Base-by-base conservation (phyloP, 169 alveolate species). In the Plasmodium vivax region DNA sequence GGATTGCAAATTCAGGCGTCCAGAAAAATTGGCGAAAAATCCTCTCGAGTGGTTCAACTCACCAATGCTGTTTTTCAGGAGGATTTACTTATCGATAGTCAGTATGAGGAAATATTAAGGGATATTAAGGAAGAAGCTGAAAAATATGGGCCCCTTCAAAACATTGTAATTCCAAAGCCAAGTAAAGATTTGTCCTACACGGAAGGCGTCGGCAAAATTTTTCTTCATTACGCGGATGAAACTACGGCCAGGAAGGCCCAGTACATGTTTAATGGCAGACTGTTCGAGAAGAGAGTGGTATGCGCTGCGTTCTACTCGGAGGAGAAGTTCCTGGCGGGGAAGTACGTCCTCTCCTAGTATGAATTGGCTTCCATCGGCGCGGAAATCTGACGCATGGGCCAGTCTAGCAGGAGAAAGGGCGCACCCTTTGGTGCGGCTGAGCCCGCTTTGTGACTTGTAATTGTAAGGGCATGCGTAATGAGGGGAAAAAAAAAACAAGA, bases 221-320 rank as follows among this genome's bases (percentile, higher is more conserved):
- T 97, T 80, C 91, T 97, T 85, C 94, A 93, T 80, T 97, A 94
- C 79, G 92, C 68, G 3, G 98, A 97, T 93, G 98, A 95, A 73
- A 85, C 96, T 38, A 90, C 98, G n/a, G 97, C 98, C 45, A 93
- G 98, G 74, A 95, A 95, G 92, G 98, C 98, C n/a, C 98, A 97
- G 85, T 92, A 93, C 80, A 97, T 97, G 98, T 81, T 97, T 87
- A 97, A 97, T 93, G 98, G 98, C 0, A 84, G 98, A 32, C 92
- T 95, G 7, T 97, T 97, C 43, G 98, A 97, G 96, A 97, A 96
- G 68, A 96, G 98, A 68, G 98, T 97, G 10, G 98, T 97, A 74
- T 97, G 98, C 77, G 98, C 98, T 47, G 98, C 98, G n/a, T 97
- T 97, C 84, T 97, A 93, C 83, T 98, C 98, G 12, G 96, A 95